Conservation (phyloP, 768 basidiomycete genomes). For the Panellus pusillus region DNA sequence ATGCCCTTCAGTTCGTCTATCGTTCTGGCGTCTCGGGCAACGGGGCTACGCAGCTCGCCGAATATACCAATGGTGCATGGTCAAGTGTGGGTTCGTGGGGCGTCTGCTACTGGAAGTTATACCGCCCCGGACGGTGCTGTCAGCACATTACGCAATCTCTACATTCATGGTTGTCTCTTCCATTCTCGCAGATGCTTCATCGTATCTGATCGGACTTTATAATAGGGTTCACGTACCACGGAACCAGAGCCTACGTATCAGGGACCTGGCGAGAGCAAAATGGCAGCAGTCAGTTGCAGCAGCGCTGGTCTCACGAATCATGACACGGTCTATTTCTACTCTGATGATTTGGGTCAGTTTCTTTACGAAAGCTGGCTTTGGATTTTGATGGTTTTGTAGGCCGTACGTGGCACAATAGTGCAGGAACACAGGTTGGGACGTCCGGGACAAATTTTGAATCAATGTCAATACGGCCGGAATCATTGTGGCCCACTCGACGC, state of each 20-base stretch:
- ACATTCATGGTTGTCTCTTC: conserved; percentile 39
- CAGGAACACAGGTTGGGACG: conserved; percentile 36
- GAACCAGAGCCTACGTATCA: conserved; percentile 38
- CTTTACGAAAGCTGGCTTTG: not conserved
- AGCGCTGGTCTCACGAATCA: conserved; percentile 47
- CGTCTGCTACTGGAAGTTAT: conserved; percentile 43
- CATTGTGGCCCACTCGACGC: conserved; percentile 43
- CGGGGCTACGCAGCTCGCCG: conserved; percentile 47
- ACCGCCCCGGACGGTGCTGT: conserved; percentile 41
- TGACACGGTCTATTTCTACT: conserved; percentile 48
- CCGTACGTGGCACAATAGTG: conserved; percentile 46
- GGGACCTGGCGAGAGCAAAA: conserved; percentile 51
- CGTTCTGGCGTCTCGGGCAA: conserved; percentile 48
- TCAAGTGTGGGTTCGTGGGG: conserved; percentile 48
- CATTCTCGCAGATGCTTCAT: not conserved
- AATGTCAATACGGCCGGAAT: conserved; percentile 46
- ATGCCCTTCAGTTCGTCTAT: conserved; percentile 48
- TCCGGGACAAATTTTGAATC: conserved; percentile 41
- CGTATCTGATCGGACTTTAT: not conserved
- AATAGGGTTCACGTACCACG: conserved; percentile 37
- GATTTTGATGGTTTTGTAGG: conserved; percentile 26
- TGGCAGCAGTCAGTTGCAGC: conserved; percentile 41
- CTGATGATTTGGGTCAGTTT: conserved; percentile 42
- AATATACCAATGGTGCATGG: conserved; percentile 43
- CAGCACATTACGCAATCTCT: conserved; percentile 44